phyloP scores from a whole-genome alignment of 139 green algal genomes.

The Coccomyxa sp. region DNA sequence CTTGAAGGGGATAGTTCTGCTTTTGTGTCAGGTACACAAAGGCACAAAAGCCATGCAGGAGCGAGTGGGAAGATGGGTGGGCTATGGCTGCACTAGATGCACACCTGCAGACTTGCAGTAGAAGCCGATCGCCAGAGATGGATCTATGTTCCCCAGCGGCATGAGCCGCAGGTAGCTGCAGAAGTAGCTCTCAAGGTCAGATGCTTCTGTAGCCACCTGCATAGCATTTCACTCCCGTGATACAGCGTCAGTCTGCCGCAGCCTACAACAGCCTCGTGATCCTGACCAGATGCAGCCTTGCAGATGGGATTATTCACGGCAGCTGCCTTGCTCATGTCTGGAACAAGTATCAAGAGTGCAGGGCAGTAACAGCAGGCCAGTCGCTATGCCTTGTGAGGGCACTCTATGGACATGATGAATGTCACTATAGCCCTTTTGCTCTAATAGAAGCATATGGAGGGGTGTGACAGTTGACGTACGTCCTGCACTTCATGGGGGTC shows the following conservation, averaged over 20 bases:
- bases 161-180: slow-evolving; percentile 47
- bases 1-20: too few relatives aligned
- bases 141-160: slow-evolving; percentile 63
- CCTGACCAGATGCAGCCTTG: too few relatives aligned
- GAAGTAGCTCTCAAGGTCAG: slow-evolving; percentile 29
- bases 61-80: background rate
- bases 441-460: background rate
- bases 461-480: too few relatives aligned
- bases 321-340: background rate
- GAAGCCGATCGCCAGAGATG: slow-evolving; percentile 85
- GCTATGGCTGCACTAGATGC: background rate
- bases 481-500: slow-evolving; percentile 79
- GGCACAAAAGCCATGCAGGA: too few relatives aligned
- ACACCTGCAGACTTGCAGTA: slow-evolving; percentile 50
- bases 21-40: too few relatives aligned
- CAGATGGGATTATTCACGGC: background rate
- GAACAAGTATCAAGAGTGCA: too few relatives aligned
- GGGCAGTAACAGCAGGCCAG: too few relatives aligned
- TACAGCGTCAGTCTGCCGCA: background rate
- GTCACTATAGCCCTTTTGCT: background rate
- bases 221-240: too few relatives aligned
- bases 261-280: too few relatives aligned
- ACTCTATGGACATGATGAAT: too few relatives aligned
- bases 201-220: background rate
- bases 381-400: too few relatives aligned